Evolutionary conservation across 1,284 basidiomycete genomes (phyloP).

Genomic region (Marasmius fiardii): DNA sequence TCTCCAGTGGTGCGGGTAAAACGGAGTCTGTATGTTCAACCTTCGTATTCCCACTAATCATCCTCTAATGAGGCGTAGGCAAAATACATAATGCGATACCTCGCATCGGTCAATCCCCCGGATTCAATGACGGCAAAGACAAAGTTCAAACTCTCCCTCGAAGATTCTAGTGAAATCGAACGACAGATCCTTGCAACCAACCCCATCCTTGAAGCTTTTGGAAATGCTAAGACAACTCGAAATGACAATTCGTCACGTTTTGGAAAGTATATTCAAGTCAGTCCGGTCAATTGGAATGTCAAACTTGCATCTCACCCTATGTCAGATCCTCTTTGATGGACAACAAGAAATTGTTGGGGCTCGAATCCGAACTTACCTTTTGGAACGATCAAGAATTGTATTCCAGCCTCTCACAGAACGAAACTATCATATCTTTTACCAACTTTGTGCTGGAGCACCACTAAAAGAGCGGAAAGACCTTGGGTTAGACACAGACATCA

Average conservation of each 20-base stretch:
- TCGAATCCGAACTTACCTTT: constrained; percentile 94
- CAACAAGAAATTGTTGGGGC: constrained; percentile 97
- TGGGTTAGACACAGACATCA: constrained; percentile 81
- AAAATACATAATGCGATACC: constrained; percentile 99
- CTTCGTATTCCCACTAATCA: constrained; percentile 2
- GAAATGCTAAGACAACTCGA: constrained; percentile 98
- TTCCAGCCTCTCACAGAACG: constrained; percentile 97
- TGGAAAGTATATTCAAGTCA: constrained; percentile 98
- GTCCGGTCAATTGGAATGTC: constrained; percentile 18
- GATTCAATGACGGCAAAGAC: constrained; percentile 51
- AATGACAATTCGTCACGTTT: constrained; percentile 99
- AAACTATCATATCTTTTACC: constrained; percentile 99
- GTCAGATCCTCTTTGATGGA: constrained; percentile 92
- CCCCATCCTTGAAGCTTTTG: constrained; percentile 98
- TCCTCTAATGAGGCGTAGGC: constrained; percentile 47
- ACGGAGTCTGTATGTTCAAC: constrained; percentile 81
- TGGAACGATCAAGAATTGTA: constrained; percentile 96
- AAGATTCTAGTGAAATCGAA: constrained; percentile 92
- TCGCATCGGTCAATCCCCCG: constrained; percentile 95
- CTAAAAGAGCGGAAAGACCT: constrained; percentile 94
- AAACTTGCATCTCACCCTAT: not conserved
- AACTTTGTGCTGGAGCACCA: constrained; percentile 96
- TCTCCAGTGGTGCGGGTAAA: constrained; percentile 93
- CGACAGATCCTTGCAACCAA: constrained; percentile 97
- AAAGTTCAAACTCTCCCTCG: constrained; percentile 67